Evolutionary conservation across 306 rosid species (phyloP).

Genomic region (Fragaria vesca): DNA sequence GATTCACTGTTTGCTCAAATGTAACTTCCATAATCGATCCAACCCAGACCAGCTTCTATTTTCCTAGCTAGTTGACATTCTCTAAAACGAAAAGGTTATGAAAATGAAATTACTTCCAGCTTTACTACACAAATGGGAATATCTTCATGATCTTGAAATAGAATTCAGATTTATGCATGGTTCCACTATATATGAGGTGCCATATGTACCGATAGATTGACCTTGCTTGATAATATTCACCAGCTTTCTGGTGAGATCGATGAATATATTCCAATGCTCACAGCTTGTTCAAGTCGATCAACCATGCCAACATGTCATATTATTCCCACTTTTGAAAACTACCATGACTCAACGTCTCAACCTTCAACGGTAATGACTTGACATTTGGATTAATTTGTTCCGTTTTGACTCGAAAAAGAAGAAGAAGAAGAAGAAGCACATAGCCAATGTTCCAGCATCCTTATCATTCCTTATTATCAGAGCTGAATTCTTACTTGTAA

Average conservation of each 20-base stretch:
- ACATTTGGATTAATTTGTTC: constrained; percentile 13
- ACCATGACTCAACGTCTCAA: not conserved
- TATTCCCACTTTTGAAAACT: not conserved
- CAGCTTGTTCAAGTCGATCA: constrained; percentile 1
- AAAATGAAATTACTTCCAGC: constrained; percentile 1
- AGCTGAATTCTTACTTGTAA: constrained; percentile 27
- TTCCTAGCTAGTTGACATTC: constrained; percentile 1
- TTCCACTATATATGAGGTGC: not conserved
- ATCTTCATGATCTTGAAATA: not conserved
- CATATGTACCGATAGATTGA: not conserved
- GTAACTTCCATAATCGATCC: not conserved
- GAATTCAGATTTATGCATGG: constrained; percentile 1
- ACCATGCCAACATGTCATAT: not conserved
- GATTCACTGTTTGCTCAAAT: no score
- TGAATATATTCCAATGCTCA: constrained; percentile 19
- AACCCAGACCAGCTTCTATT: not conserved
- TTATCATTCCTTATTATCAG: constrained; percentile 38
- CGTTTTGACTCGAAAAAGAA: not conserved
- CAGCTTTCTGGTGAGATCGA: not conserved
- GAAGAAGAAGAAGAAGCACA: not conserved
- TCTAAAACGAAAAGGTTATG: not conserved
- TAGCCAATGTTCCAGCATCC: not conserved
- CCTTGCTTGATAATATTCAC: not conserved
- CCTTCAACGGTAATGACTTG: not conserved
- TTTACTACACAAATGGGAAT: not conserved